These are phyloP conservation scores for Endothia cerciana DNA, from an alignment of 2,329 filamentous ascomycete genomes.

Conservation along the genomic window DNA sequence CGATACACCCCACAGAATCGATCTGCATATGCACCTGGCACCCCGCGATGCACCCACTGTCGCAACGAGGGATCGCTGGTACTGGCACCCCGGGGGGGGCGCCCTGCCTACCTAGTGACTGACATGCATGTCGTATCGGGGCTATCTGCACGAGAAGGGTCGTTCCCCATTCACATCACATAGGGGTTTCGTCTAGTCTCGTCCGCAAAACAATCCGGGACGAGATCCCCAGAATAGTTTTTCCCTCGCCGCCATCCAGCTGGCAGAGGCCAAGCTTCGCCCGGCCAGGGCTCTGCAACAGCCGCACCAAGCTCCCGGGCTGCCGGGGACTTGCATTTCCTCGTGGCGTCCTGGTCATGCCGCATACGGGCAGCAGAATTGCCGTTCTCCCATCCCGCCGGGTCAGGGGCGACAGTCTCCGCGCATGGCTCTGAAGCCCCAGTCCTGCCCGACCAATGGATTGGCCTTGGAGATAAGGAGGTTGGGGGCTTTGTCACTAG, in stretches of 20 bases:
- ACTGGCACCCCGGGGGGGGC: too few relatives aligned
- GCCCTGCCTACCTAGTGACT: too few relatives aligned
- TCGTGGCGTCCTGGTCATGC: neutral
- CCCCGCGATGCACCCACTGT: neutral
- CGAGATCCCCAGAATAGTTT: neutral
- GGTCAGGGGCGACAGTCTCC: neutral
- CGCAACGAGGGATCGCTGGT: neutral
- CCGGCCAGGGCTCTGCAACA: neutral
- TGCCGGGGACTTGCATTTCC: neutral
- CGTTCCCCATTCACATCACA: too few relatives aligned
- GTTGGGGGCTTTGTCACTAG: neutral
- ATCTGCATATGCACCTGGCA: neutral
- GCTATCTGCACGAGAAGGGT: too few relatives aligned
- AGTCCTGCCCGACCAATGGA: neutral
- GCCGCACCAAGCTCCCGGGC: neutral
- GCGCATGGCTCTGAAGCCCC: neutral
- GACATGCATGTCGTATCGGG: too few relatives aligned
- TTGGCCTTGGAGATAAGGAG: neutral
- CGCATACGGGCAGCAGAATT: neutral
- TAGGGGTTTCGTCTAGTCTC: too few relatives aligned
- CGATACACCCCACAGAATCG: neutral
- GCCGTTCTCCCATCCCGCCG: constrained; percentile 7
- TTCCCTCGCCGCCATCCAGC: neutral
- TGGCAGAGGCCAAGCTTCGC: neutral
- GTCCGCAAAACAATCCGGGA: too few relatives aligned